Evolutionary conservation across 352 stramenopile species (phyloP), one percentile per base, ranked within the genome.

Genomic region (Paralagenidium karlingii): DNA sequence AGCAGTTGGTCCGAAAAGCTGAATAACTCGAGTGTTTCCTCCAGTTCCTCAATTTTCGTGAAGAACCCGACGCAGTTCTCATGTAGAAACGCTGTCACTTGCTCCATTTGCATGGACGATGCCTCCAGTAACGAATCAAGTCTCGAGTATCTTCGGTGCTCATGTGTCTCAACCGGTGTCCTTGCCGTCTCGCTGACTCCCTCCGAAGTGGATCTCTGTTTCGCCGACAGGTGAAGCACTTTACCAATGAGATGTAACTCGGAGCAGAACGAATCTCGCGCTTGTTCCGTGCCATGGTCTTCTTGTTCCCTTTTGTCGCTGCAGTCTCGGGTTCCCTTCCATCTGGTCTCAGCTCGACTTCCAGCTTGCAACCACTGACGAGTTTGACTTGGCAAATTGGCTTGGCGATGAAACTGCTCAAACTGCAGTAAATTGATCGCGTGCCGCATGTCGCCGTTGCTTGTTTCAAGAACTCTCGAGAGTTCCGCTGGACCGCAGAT

Each of bases 221-320:
- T 22, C 36, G 50, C 49, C 55, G 81, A 81, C n/a, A 56, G 67
- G 31, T 92, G 69, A 3, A 92, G 36, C 26, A 92, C 41, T 40
- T 88, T 88, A 5, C 75, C 78, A 22, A 89, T 49, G 9, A 89
- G 46, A 33, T 85, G 78, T 11, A 92, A 85, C 38, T 89, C 73
- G 1, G 78, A 89, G 4, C 71, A 51, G 57, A 92, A 92, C 15
- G 57, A 41, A 27, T 92, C 78, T n/a, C 77, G 69, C 32, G 43
- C 49, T 2, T 38, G 41, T 7, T 52, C 38, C 15, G 34, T 43
- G 5, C 19, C 16, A 6, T 49, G 40, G 2, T 38, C 32, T 15
- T n/a, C 27, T 8, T 13, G n/a, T 40, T 8, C 40, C 13, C 20
- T 7, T 7, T 51, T 28, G 15, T 26, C 21, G 3, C 38, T n/a